Evolutionary conservation across 768 basidiomycete species (phyloP), one percentile per base, ranked within the genome.

Genomic region (Suillus fuscotomentosus): DNA sequence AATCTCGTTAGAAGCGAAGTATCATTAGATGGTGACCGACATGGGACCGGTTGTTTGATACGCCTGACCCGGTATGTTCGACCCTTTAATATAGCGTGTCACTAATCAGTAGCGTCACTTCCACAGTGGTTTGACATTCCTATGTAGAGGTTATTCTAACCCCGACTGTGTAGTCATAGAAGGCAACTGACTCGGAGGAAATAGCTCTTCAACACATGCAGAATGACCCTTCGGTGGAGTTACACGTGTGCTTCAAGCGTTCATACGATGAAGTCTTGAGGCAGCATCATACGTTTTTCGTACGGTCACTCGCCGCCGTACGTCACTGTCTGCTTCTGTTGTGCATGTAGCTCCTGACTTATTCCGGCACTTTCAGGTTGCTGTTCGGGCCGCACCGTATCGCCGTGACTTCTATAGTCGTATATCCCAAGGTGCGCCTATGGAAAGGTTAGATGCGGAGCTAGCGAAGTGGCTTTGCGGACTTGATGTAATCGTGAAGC

Each of bases 211-310:
- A 87, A 72, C 81, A 86, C 69, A 84, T 87, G 80, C 89, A 88
- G 67, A 73, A 73, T 6, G 86, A 91, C 68, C 75, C 74, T 20
- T 70, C 69, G 31, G 70, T 81, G 2, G 87, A 89, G 66, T 77
- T 91, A 53, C 83, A 87, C 68, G 79, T 83, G 64, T 91, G 90
- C 74, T 92, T 92, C 79, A 84, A 82, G 73, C 79, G 84, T 48
- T 83, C 91, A 3, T 92, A 90, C 72, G 89, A 92, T 66, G 80
- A 81, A 61, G 85, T 90, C 20, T 80, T 92, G 59, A 78, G 75
- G 60, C 87, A 86, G 65, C 88, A 91, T 73, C 88, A 90, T 71
- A 79, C 84, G 0, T 89, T 89, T 72, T 38, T 91, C 67, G 81
- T 91, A 65, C 86, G 89, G 27, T 84, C 88, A 24, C 62, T 76